Evolutionary conservation across 2,329 filamentous ascomycete species (phyloP).

Genomic region (Pseudocercospora macadamiae): DNA sequence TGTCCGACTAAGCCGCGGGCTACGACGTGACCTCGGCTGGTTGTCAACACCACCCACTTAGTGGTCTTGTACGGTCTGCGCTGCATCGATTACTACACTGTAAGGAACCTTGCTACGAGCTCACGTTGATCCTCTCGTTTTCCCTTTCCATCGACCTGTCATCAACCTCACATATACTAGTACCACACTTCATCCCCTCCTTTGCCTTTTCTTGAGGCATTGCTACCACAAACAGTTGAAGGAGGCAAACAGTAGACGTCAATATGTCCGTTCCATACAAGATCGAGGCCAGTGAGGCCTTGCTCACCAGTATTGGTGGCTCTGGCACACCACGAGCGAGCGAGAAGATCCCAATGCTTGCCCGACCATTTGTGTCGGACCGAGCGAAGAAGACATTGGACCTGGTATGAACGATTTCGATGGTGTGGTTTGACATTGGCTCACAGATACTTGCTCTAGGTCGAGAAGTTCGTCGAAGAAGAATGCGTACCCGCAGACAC

Average conservation of each 20-base stretch:
- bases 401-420: conserved; percentile 53
- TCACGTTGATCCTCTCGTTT: conserved; percentile 1
- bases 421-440: neutral
- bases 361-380: conserved; percentile 73
- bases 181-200: neutral
- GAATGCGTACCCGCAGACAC: conserved; percentile 79
- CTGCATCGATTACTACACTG: neutral
- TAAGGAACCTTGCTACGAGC: conserved; percentile 5
- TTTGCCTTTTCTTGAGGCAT: neutral
- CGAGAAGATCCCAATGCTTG: conserved; percentile 61
- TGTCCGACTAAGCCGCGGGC: conserved; percentile 4
- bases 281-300: conserved; percentile 39
- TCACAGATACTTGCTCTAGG: conserved; percentile 17
- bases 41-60: conserved; percentile 3
- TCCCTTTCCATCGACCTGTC: conserved; percentile 8
- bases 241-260: conserved; percentile 1
- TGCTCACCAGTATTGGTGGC: conserved; percentile 32
- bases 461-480: conserved; percentile 96
- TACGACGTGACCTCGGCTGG: conserved; percentile 6
- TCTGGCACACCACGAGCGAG: conserved; percentile 48
- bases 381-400: conserved; percentile 82
- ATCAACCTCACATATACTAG: conserved; percentile 3
- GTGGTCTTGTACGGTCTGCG: neutral
- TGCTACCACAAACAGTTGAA: neutral
- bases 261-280: conserved; percentile 43